These are phyloP conservation scores for Gremmenia infestans DNA, from an alignment of 2,329 filamentous ascomycete genomes.

Conservation along the genomic window DNA sequence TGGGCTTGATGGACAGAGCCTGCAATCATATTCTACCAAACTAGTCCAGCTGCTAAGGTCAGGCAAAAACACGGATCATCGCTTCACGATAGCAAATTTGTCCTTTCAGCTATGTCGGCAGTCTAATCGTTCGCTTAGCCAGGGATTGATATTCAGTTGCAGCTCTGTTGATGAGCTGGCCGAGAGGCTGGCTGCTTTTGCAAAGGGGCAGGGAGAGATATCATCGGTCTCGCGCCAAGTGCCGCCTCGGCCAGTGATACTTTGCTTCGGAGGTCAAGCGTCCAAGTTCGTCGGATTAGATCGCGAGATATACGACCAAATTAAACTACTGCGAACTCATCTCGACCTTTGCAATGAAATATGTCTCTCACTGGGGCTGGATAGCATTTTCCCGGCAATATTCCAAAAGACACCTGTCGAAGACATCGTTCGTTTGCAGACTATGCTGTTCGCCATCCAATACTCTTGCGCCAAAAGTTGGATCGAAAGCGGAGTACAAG, in stretches of 20 bases:
- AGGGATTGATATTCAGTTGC: constrained; percentile 25
- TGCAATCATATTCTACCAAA: constrained; percentile 17
- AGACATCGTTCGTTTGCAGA: constrained; percentile 9
- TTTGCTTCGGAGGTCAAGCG: constrained; percentile 4
- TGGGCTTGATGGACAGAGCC: constrained; percentile 21
- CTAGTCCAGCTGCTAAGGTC: constrained; percentile 10
- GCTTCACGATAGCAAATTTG: constrained; percentile 24
- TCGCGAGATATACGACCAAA: neutral
- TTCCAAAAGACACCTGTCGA: constrained; percentile 7
- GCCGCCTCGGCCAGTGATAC: neutral
- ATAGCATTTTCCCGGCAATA: constrained; percentile 8
- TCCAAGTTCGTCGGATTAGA: neutral
- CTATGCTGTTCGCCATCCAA: constrained; percentile 13
- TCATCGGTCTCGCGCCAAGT: neutral
- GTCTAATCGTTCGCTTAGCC: constrained; percentile 25
- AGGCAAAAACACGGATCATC: constrained; percentile 5
- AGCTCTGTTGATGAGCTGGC: constrained; percentile 27
- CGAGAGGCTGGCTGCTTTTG: constrained; percentile 14
- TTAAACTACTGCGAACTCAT: neutral
- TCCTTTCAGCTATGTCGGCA: constrained; percentile 32
- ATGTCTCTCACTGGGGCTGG: neutral
- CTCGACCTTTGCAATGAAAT: neutral
- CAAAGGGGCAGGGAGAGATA: neutral
- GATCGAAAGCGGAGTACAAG: constrained; percentile 14
- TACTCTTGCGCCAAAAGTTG: constrained; percentile 15